Percentiles rank a stretch among this genome's conserved stretches.
These are phyloP conservation scores for Ochetophila trinervis DNA, from an alignment of 306 rosid genomes.

Conservation along the genomic window DNA sequence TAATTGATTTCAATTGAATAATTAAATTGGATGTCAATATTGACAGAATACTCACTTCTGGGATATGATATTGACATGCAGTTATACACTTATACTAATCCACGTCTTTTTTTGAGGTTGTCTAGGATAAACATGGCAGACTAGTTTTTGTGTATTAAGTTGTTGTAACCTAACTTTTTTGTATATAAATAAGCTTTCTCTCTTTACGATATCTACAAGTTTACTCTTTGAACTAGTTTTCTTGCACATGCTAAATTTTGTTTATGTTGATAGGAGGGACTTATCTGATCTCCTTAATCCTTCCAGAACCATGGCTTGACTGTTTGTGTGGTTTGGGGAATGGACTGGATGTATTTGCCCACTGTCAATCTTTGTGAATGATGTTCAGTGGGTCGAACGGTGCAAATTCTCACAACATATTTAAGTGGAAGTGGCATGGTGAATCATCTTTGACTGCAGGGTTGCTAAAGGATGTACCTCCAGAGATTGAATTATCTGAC, in stretches of 20 bases:
- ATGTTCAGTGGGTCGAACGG: constrained; percentile 65
- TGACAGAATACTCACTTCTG: too few species aligned
- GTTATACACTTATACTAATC: too few species aligned
- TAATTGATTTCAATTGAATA: too few species aligned
- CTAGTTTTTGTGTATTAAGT: too few species aligned
- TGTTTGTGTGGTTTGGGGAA: constrained; percentile 47
- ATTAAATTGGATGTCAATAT: too few species aligned
- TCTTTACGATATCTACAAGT: not conserved
- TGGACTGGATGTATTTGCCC: constrained; percentile 61
- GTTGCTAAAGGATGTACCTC: constrained; percentile 55
- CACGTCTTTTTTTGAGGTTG: too few species aligned
- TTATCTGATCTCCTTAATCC: constrained; percentile 18
- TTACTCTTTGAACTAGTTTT: not conserved
- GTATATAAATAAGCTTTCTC: not conserved
- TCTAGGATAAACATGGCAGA: too few species aligned
- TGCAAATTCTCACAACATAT: constrained; percentile 37
- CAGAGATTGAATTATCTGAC: constrained; percentile 72
- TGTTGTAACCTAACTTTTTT: too few species aligned
- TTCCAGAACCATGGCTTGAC: constrained; percentile 32
- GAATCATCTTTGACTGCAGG: constrained; percentile 54
- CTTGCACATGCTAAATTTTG: not conserved
- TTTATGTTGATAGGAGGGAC: constrained; percentile 14
- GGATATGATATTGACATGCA: too few species aligned
- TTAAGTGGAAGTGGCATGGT: constrained; percentile 53
- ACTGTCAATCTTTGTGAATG: constrained; percentile 57